Conservation (phyloP, 768 basidiomycete genomes). For the Tulasnella sp. region DNA sequence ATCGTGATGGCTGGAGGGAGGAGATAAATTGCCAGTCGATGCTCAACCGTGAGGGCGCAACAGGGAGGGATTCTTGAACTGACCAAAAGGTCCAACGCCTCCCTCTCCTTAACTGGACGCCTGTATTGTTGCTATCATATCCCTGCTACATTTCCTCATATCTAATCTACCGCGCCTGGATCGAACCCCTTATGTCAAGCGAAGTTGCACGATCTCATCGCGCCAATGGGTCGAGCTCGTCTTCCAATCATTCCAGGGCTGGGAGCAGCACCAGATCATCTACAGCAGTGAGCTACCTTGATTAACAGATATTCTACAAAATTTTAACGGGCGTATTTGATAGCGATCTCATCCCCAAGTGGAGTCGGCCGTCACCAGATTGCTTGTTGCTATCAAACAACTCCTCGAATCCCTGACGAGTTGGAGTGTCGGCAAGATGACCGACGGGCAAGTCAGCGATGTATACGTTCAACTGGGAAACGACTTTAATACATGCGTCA, state of each 20-base stretch:
- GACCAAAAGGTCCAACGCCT: too few relatives aligned
- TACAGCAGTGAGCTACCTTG: background rate
- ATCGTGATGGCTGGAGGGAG: too few relatives aligned
- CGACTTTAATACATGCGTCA: constrained; percentile 90
- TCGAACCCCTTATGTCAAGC: background rate
- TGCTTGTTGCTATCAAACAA: constrained; percentile 89
- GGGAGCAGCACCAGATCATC: constrained; percentile 8
- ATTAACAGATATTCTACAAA: background rate
- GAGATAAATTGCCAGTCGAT: too few relatives aligned
- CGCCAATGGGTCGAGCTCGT: constrained; percentile 10
- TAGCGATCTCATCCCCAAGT: constrained; percentile 45
- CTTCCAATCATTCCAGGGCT: background rate
- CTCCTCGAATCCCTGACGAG: constrained; percentile 81
- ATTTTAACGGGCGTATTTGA: background rate
- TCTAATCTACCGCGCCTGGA: too few relatives aligned
- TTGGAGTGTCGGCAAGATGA: constrained; percentile 66
- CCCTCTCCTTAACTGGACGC: too few relatives aligned
- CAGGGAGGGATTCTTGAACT: too few relatives aligned
- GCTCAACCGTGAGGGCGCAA: too few relatives aligned
- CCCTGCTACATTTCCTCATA: too few relatives aligned
- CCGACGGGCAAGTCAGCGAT: constrained; percentile 82
- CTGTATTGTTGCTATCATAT: too few relatives aligned
- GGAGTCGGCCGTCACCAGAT: constrained; percentile 82
- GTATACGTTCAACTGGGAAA: constrained; percentile 95
- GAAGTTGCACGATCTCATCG: constrained; percentile 10